Evolutionary conservation across 345 rosid genomes (phyloP).

Genomic region (Populus tremula): DNA sequence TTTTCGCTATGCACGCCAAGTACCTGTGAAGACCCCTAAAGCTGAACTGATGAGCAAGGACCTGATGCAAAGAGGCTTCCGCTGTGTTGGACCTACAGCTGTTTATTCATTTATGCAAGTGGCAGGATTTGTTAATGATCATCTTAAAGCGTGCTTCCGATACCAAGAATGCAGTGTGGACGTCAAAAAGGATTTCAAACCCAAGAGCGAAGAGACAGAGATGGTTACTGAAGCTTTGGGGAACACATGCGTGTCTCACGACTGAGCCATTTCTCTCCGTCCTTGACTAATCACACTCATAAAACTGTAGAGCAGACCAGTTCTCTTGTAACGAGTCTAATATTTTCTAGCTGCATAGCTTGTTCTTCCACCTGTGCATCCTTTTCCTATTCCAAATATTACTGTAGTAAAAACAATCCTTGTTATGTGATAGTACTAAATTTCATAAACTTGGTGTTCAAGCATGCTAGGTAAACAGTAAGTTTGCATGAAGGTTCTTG

Average conservation of each 20-base stretch:
- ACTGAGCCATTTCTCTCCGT: conserved; percentile 13
- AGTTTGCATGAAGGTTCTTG: background rate
- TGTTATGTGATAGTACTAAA: background rate
- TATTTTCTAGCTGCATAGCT: conserved; percentile 18
- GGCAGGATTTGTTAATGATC: conserved; percentile 76
- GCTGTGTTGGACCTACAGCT: conserved; percentile 86
- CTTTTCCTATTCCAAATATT: conserved; percentile 20
- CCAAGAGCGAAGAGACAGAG: conserved; percentile 26
- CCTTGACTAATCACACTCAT: conserved; percentile 17
- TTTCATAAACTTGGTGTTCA: background rate
- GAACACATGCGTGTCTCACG: conserved; percentile 24
- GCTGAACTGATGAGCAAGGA: conserved; percentile 86
- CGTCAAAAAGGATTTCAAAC: conserved; percentile 22
- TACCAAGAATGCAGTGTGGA: conserved; percentile 50
- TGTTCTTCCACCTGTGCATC: conserved; percentile 22
- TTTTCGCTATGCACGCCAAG: conserved; percentile 69
- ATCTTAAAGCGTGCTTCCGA: conserved; percentile 70
- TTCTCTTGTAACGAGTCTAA: conserved; percentile 5
- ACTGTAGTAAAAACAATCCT: background rate
- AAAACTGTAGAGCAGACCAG: conserved; percentile 15
- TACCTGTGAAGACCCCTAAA: conserved; percentile 83
- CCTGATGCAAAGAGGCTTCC: conserved; percentile 87
- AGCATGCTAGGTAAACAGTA: background rate
- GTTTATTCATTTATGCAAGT: conserved; percentile 88
- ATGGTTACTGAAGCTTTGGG: conserved; percentile 25